A percentile compares a stretch with the other conserved stretches of the same genome.
These are phyloP conservation scores for Alternaria arborescens DNA, from an alignment of 2,329 filamentous ascomycete species.

Conservation along the genomic window DNA sequence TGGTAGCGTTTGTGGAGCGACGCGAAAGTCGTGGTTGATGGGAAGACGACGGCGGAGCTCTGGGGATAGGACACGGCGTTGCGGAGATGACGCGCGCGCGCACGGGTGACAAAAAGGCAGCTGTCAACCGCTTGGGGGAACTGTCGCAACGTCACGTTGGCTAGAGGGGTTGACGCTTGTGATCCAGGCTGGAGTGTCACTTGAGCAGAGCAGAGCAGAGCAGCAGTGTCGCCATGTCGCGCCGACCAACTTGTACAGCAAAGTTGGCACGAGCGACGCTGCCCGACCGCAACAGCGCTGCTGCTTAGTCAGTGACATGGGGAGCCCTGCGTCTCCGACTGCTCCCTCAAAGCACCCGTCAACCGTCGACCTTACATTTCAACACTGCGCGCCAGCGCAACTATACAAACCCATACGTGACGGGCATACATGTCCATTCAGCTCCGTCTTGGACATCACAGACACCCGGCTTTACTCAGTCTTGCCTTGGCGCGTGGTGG, in stretches of 20 bases:
- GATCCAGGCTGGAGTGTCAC: slow-evolving; percentile 13
- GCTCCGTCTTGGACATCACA: neutral
- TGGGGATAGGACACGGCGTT: slow-evolving; percentile 11
- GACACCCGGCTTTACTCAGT: slow-evolving; percentile 2
- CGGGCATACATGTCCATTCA: neutral
- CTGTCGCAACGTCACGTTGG: slow-evolving; percentile 8
- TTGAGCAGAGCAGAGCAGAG: slow-evolving; percentile 20
- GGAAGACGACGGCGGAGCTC: slow-evolving; percentile 9
- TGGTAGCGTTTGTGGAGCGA: slow-evolving; percentile 30
- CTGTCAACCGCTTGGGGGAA: neutral
- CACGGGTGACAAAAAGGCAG: slow-evolving; percentile 2
- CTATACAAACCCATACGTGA: neutral
- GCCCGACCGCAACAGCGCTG: slow-evolving; percentile 12
- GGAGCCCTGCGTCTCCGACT: neutral
- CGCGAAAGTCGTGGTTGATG: slow-evolving; percentile 15
- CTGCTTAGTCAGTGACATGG: slow-evolving; percentile 22
- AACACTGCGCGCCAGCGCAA: neutral
- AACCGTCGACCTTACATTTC: neutral
- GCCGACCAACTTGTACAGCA: slow-evolving; percentile 17
- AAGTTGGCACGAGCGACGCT: slow-evolving; percentile 29
- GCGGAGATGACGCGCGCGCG: slow-evolving; percentile 8
- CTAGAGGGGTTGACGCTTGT: neutral
- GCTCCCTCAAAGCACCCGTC: neutral
- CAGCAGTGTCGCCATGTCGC: slow-evolving; percentile 27
- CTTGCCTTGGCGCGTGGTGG: neutral